A percentile compares a stretch with the other conserved stretches of the same genome.
These are phyloP conservation scores for Podaxis rugospora DNA, from an alignment of 768 basidiomycete genomes.

Conservation along the genomic window DNA sequence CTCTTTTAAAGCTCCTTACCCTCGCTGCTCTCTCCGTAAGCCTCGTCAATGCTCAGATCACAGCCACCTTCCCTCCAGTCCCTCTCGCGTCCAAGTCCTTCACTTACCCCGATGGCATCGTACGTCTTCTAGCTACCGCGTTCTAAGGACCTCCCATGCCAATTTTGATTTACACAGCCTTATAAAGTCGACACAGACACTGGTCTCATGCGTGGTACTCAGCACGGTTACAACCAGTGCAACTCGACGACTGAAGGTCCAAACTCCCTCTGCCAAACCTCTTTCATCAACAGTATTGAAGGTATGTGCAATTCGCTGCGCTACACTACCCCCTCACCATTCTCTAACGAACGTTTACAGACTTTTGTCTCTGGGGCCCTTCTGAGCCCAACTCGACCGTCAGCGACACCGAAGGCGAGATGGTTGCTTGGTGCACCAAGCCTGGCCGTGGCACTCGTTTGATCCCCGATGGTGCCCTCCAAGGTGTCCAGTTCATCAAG, in stretches of 20 bases:
- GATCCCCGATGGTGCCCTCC: slow-evolving; percentile 61
- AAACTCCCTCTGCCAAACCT: slow-evolving; percentile 58
- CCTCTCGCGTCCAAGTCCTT: slow-evolving; percentile 45
- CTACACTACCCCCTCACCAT: too few species aligned
- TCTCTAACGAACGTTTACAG: slow-evolving; percentile 17
- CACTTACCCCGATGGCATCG: slow-evolving; percentile 39
- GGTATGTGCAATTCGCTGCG: slow-evolving; percentile 21
- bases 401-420: slow-evolving; percentile 65
- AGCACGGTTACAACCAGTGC: slow-evolving; percentile 64
- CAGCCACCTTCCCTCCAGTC: slow-evolving; percentile 36
- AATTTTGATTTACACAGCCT: slow-evolving; percentile 24
- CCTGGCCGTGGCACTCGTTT: slow-evolving; percentile 65
- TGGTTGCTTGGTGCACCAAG: slow-evolving; percentile 77
- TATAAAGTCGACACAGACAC: slow-evolving; percentile 33
- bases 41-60: slow-evolving; percentile 23
- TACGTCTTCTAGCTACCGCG: slow-evolving; percentile 18
- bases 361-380: slow-evolving; percentile 71
- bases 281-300: slow-evolving; percentile 47
- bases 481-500: slow-evolving; percentile 62
- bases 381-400: slow-evolving; percentile 49
- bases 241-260: slow-evolving; percentile 64
- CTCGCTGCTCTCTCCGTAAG: slow-evolving; percentile 25
- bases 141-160: background rate
- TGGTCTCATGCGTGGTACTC: slow-evolving; percentile 35
- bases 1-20: slow-evolving; percentile 33